Base-by-base conservation (phyloP, 2,329 filamentous ascomycete genomes). In the Xylaria sp. region DNA sequence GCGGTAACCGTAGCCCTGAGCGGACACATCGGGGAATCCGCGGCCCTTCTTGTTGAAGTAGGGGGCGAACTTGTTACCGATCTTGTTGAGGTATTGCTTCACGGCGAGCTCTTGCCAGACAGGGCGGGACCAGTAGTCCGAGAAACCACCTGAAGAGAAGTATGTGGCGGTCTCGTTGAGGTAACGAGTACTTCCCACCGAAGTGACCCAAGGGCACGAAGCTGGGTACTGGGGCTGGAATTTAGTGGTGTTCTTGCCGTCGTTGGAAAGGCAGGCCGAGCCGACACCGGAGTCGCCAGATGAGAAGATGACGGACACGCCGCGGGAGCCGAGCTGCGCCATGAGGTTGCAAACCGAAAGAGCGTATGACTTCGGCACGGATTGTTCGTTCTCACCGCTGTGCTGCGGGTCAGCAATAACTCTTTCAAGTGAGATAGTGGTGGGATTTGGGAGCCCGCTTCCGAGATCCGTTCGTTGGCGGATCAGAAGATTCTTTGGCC, bases 321-420 rank as follows among this genome's bases (percentile, higher is more conserved):
- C 90, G 15, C 89, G 86, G 0, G 86, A 86, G 18, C 88, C 89
- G 10, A 92, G 84, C 74, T 90, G 87, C 5, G 86, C 88, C 69
- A 91, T 89, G 51, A 89, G 81, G 73, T 83, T 83, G 80, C 90
- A 92, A 3, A 88, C 86, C 15, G 84, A 81, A 54, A 82, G 82
- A 5, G 88, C 85, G 74, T 91, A 92, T 7, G 83, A 82, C 18
- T 79, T 76, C 0, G 90, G 89, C 0, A 92, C 83, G 1, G 84
- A 87, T 78, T 88, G 88, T 78, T 92, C 90, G 51, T 89, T 83
- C 71, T 92, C 90, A n/a, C 88, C 89, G 73, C 33, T 36, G 33
- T 10, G 33, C 33, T 36, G 10, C 33, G 39, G 12, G 39, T 41
- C 13, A 41, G 39, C 13, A 41, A 41, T 18, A 13, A 41, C 13